Conservation (phyloP, 2,329 filamentous ascomycete genomes). For the Myriosclerotinia duriaeana region DNA sequence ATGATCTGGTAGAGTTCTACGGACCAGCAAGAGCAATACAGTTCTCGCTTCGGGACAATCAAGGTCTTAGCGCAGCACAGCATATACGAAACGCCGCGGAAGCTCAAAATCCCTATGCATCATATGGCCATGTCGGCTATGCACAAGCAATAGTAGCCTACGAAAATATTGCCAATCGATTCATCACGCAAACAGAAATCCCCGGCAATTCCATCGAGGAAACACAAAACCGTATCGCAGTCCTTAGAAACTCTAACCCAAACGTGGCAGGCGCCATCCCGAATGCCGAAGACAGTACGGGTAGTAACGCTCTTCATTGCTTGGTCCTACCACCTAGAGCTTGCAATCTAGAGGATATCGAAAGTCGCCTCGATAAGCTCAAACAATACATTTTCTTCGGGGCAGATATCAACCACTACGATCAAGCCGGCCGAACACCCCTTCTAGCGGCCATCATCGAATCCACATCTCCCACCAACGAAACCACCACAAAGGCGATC, state of each 20-base stretch:
- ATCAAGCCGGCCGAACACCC: constrained; percentile 16
- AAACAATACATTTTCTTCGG: constrained; percentile 11
- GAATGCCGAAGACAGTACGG: constrained; percentile 7
- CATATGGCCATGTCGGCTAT: constrained; percentile 18
- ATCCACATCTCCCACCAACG: neutral
- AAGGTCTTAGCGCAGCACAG: constrained; percentile 20
- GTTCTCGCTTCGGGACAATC: constrained; percentile 21
- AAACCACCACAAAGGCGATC: constrained; percentile 5
- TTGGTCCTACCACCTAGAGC: neutral
- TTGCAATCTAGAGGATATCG: constrained; percentile 14
- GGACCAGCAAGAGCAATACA: constrained; percentile 8
- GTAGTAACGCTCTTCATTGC: constrained; percentile 9
- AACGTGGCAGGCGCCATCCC: neutral
- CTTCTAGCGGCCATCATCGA: constrained; percentile 18
- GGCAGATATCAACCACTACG: constrained; percentile 21
- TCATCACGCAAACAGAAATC: neutral
- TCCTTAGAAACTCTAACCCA: constrained; percentile 1
- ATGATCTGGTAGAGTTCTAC: constrained; percentile 17
- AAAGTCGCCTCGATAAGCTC: constrained; percentile 7
- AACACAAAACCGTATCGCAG: constrained; percentile 12
- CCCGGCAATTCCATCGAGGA: neutral
- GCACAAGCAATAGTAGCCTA: constrained; percentile 18
- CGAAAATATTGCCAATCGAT: constrained; percentile 20
- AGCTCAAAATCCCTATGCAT: constrained; percentile 19
- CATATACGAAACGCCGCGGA: constrained; percentile 15